A percentile compares a stretch with the other conserved stretches of the same genome.
These are phyloP conservation scores for Apophysomyces ossiformis DNA, from an alignment of 371 early-diverging fungal genomes.

Conservation along the genomic window DNA sequence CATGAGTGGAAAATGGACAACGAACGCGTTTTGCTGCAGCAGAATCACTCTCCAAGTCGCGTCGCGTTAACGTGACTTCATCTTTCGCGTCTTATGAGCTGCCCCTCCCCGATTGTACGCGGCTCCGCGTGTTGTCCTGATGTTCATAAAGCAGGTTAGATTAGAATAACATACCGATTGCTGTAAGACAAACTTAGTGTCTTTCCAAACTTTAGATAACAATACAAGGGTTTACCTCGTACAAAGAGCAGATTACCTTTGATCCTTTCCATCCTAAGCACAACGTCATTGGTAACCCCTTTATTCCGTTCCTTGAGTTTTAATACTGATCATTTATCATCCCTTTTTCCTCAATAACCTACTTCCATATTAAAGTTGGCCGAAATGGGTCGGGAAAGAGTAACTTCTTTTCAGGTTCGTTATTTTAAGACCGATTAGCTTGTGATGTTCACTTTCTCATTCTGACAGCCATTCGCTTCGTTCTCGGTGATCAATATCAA, in stretches of 20 bases:
- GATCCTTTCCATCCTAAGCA: conserved; percentile 93
- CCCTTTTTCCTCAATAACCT: background rate
- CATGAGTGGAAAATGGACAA: too few relatives aligned
- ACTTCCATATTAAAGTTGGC: conserved; percentile 75
- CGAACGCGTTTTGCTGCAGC: too few relatives aligned
- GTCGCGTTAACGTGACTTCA: too few relatives aligned
- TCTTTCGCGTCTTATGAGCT: background rate
- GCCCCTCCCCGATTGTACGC: background rate
- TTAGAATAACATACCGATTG: background rate
- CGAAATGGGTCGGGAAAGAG: conserved; percentile 99
- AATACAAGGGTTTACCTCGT: conserved; percentile 98
- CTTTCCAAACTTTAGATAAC: conserved; percentile 65
- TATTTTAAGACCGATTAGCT: conserved; percentile 3
- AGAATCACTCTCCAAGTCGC: too few relatives aligned
- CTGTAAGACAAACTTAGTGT: background rate
- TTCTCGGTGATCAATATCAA: conserved; percentile 94
- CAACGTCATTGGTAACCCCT: conserved; percentile 88
- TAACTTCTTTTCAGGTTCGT: conserved; percentile 93
- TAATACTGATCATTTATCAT: too few relatives aligned
- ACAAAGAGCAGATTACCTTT: conserved; percentile 92
- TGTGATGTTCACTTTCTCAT: background rate
- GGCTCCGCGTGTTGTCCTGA: background rate
- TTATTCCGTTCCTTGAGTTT: background rate
- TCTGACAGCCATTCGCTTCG: conserved; percentile 93
- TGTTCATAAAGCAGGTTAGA: conserved; percentile 8